Percentiles rank a stretch among this genome's conserved stretches.
Conservation (phyloP, 2,329 filamentous ascomycete genomes). For the Pseudonectria foliicola region DNA sequence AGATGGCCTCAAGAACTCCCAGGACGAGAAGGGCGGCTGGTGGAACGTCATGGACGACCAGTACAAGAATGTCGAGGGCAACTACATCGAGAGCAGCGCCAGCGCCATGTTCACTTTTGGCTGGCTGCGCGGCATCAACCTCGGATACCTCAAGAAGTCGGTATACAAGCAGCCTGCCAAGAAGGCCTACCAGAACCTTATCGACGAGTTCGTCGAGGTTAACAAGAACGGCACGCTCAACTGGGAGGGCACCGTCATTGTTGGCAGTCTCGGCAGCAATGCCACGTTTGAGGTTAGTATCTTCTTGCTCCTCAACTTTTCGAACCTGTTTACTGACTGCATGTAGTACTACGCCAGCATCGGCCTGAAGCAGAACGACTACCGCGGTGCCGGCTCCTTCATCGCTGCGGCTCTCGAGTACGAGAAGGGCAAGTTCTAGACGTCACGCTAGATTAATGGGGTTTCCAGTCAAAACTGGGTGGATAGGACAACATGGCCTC, state of each 20-base stretch:
- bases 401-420: constrained; percentile 23
- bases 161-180: constrained; percentile 15
- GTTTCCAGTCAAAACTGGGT: no score
- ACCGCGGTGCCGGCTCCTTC: constrained; percentile 23
- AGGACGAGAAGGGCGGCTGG: constrained; percentile 44
- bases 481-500: no score
- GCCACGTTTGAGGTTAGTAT: constrained; percentile 41
- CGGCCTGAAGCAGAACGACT: constrained; percentile 19
- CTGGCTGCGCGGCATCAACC: constrained; percentile 36
- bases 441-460: no score
- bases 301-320: fast-evolving
- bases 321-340: neutral
- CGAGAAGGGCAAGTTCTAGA: constrained; percentile 8
- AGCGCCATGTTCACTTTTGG: constrained; percentile 52
- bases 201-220: constrained; percentile 38
- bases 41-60: constrained; percentile 49
- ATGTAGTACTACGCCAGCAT: constrained; percentile 22
- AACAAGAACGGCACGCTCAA: constrained; percentile 40
- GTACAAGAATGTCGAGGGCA: constrained; percentile 40
- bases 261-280: constrained; percentile 42
- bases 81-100: constrained; percentile 55
- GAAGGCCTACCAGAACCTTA: constrained; percentile 27
- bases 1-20: constrained; percentile 32
- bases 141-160: constrained; percentile 18
- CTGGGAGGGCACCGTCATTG: constrained; percentile 45